Conservation (phyloP, 2,329 filamentous ascomycete genomes). For the Penicillium aurantiogriseum region DNA sequence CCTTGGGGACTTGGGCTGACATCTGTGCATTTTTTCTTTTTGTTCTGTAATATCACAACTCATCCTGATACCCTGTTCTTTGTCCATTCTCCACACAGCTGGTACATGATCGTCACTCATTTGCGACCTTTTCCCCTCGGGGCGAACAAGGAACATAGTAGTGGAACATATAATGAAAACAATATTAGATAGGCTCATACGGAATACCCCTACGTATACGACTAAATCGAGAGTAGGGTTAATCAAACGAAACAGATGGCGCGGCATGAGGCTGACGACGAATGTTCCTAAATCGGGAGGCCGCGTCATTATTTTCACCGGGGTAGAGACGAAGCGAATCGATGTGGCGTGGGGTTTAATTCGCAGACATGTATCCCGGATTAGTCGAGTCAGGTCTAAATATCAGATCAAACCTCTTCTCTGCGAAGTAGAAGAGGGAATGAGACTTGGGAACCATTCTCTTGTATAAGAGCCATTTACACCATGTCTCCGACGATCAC, state of each 20-base stretch:
- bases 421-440: background rate
- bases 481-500: background rate
- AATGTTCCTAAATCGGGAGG: background rate
- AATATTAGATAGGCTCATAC: background rate
- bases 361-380: background rate
- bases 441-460: background rate
- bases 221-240: background rate
- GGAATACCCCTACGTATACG: background rate
- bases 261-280: background rate
- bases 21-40: background rate
- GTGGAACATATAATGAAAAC: background rate
- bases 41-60: slow-evolving; percentile 8
- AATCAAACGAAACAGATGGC: background rate
- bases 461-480: background rate
- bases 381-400: background rate
- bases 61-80: background rate
- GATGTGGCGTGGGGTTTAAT: background rate
- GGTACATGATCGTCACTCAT: background rate
- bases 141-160: background rate
- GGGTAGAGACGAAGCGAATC: background rate
- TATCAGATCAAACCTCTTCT: background rate
- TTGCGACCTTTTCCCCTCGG: background rate
- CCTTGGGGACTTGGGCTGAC: background rate
- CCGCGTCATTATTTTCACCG: background rate
- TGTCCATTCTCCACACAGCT: background rate